phyloP scores from a whole-genome alignment of 352 stramenopile genomes.

The Phytopythium delawarense region DNA sequence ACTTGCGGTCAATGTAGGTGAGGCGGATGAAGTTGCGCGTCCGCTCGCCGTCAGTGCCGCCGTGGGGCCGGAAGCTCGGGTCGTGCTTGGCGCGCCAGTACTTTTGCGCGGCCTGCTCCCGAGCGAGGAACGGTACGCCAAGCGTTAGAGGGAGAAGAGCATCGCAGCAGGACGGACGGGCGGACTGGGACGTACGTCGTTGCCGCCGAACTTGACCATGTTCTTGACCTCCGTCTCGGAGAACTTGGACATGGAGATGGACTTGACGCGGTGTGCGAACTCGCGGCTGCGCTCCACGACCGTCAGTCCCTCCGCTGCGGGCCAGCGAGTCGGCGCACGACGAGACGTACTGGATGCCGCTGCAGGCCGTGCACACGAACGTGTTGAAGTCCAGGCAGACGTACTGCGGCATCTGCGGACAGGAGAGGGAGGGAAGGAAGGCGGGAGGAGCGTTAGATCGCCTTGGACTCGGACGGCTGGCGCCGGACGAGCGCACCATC shows the following conservation, averaged over 20 bases:
- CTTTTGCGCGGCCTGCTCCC: slow-evolving; percentile 66
- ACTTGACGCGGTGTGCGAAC: slow-evolving; percentile 92
- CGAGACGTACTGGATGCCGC: slow-evolving; percentile 87
- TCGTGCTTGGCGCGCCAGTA: slow-evolving; percentile 85
- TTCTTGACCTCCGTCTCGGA: slow-evolving; percentile 89
- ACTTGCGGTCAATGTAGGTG: slow-evolving; percentile 88
- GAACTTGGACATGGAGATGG: slow-evolving; percentile 93
- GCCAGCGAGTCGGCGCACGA: neutral
- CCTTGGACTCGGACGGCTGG: too few species aligned
- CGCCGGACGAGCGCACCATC: slow-evolving; percentile 48
- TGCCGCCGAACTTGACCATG: slow-evolving; percentile 86
- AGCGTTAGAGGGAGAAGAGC: too few species aligned
- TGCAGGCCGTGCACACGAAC: slow-evolving; percentile 93
- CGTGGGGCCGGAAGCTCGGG: slow-evolving; percentile 66
- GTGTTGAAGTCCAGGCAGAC: slow-evolving; percentile 92
- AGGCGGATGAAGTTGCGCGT: slow-evolving; percentile 88
- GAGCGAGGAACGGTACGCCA: neutral
- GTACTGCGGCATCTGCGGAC: slow-evolving; percentile 85
- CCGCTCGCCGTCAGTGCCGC: slow-evolving; percentile 71
- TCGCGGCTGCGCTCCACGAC: slow-evolving; percentile 53
- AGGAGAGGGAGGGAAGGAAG: too few species aligned
- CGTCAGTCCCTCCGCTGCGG: neutral
- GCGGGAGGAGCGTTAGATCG: slow-evolving; percentile 6
- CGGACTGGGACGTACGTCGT: slow-evolving; percentile 49
- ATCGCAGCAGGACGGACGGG: neutral